Percentiles rank a stretch among this genome's conserved stretches.
These are phyloP conservation scores for Firmiana major DNA, from an alignment of 345 rosid genomes.

Conservation along the genomic window DNA sequence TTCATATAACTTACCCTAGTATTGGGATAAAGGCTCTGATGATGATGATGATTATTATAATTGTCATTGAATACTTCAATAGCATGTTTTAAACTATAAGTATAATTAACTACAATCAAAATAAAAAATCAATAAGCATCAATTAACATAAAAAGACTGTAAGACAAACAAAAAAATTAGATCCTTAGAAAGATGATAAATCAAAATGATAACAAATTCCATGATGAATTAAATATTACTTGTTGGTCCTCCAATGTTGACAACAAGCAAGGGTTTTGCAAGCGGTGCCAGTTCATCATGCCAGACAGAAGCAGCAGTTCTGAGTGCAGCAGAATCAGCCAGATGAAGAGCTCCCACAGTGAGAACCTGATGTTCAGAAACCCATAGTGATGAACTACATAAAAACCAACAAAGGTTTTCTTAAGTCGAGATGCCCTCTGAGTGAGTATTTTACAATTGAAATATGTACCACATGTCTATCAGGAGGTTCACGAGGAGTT, in stretches of 20 bases:
- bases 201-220: slow-evolving; percentile 17
- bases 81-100: background rate
- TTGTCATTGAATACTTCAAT: background rate
- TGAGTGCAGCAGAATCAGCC: slow-evolving; percentile 60
- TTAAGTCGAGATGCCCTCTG: background rate
- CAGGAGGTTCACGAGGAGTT: slow-evolving; percentile 76
- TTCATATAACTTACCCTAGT: too few relatives aligned
- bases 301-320: slow-evolving; percentile 67
- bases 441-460: slow-evolving; percentile 18
- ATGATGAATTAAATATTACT: slow-evolving; percentile 39
- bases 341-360: slow-evolving; percentile 91
- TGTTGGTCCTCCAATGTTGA: slow-evolving; percentile 93
- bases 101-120: background rate
- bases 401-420: background rate
- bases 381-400: slow-evolving; percentile 22
- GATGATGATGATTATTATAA: too few relatives aligned
- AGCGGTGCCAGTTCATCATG: slow-evolving; percentile 60
- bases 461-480: slow-evolving; percentile 65
- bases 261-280: slow-evolving; percentile 80
- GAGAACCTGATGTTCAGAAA: slow-evolving; percentile 50
- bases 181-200: slow-evolving; percentile 10
- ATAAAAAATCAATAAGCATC: background rate
- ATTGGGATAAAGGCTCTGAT: too few relatives aligned
- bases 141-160: slow-evolving; percentile 4
- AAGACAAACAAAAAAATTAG: slow-evolving; percentile 20